These are phyloP conservation scores for Cladosporium sp. DNA, from an alignment of 2,329 filamentous ascomycete genomes.

Conservation along the genomic window DNA sequence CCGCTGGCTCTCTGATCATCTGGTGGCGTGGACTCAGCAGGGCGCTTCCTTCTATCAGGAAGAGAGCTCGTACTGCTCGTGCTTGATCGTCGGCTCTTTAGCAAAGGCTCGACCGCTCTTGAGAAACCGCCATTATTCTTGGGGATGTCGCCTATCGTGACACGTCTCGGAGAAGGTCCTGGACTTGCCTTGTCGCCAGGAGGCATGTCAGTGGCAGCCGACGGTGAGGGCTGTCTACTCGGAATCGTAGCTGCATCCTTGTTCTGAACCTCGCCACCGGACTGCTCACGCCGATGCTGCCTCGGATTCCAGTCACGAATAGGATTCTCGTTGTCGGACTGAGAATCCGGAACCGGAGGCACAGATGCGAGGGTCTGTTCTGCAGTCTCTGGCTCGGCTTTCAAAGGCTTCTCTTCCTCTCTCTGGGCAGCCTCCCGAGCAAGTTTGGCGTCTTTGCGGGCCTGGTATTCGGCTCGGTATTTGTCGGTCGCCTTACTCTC, in stretches of 20 bases:
- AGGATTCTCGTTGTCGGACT: background rate
- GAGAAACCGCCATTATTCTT: background rate
- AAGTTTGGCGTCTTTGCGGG: background rate
- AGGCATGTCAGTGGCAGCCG: background rate
- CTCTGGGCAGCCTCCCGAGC: background rate
- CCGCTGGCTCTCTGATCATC: background rate
- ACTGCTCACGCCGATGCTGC: background rate
- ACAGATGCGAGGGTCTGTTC: background rate
- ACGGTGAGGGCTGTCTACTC: background rate
- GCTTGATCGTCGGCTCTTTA: background rate
- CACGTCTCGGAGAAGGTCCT: background rate
- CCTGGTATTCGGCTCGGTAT: background rate
- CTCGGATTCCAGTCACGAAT: background rate
- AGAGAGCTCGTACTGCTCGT: background rate
- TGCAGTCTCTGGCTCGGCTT: background rate
- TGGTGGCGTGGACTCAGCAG: background rate
- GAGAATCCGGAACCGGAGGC: background rate
- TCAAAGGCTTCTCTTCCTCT: background rate
- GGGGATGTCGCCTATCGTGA: background rate
- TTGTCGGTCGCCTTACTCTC: background rate
- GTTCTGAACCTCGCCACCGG: background rate
- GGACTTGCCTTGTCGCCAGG: background rate
- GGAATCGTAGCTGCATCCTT: background rate
- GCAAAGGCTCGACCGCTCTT: background rate
- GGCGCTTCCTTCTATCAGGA: background rate